These are phyloP conservation scores for Trichophyton benhamiae DNA, from an alignment of 2,329 filamentous ascomycete species.

Conservation along the genomic window DNA sequence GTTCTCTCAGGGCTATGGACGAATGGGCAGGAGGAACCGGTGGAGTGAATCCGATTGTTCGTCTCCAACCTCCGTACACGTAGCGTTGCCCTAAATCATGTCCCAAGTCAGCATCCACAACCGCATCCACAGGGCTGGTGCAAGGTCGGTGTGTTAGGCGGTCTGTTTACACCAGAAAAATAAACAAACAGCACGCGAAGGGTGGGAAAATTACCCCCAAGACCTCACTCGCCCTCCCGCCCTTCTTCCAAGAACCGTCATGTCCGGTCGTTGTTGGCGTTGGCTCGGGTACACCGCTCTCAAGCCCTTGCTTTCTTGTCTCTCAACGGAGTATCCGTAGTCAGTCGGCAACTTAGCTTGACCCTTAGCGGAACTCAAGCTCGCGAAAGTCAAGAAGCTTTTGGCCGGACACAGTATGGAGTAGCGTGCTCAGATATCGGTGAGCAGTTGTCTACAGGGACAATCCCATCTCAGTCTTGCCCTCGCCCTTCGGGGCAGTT, in stretches of 20 bases:
- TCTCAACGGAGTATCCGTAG: neutral
- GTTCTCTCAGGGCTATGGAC: neutral
- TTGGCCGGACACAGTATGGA: neutral
- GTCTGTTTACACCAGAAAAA: neutral
- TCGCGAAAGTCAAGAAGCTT: neutral
- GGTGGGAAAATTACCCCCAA: too few relatives aligned
- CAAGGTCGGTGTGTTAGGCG: neutral
- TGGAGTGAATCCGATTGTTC: constrained; percentile 1
- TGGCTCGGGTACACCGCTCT: constrained; percentile 2
- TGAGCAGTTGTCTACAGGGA: neutral
- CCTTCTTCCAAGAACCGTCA: neutral
- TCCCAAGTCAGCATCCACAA: neutral
- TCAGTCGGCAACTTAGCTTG: neutral
- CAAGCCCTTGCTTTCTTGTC: neutral
- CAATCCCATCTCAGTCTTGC: neutral
- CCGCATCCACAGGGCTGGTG: neutral
- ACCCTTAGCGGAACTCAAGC: neutral
- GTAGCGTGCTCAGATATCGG: constrained; percentile 1
- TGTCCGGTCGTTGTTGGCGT: neutral
- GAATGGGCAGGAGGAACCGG: neutral
- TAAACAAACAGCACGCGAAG: too few relatives aligned
- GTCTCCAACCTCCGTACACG: neutral
- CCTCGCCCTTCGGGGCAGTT: neutral
- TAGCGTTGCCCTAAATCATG: neutral
- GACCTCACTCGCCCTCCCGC: too few relatives aligned